Evolutionary conservation across 2,329 filamentous ascomycete species (phyloP), one percentile per base, ranked within the genome.

Genomic region (Aspergillus ochraceoroseus): DNA sequence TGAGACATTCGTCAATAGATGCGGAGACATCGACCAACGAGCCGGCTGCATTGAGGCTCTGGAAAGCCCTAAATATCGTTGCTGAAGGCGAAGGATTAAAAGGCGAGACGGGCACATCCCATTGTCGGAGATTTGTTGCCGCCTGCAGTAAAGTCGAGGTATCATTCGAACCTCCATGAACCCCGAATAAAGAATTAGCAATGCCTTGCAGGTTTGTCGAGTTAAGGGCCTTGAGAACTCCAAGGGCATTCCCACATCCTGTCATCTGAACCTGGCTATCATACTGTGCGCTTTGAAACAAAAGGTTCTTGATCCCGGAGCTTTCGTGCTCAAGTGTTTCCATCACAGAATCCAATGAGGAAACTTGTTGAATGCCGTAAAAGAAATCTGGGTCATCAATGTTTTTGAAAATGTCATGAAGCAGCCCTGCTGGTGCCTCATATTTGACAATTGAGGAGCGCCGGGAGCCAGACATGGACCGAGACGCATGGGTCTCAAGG

Each of bases 341-440:
- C 43, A 96, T 71, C 1, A 96, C 83, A 7, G 83, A 87, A 11
- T 77, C 72, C 11, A 98, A 67, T 42, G 81, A 88, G 5, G 87
- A 77, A 27, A 79, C 78, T 62, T 94, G 85, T 28, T 86, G 79
- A 5, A 95, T 75, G 3, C 92, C 94, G 58, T 98, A 98, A 62
- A 94, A 98, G 0, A 88, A 83, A 62, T 99, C 92, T 1, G 89
- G 90, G 56, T 99, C 94, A 57, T 95, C 89, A 32, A 98, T 85
- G 46, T 87, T 90, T 58, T 87, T 84, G 61, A 92, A 98, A 2
- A 98, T 89, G 1, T 77, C 72, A 30, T 95, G 73, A 8, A 96
- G 70, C 1, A 94, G 72, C 19, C 85, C 79, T 3, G 77, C 74
- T 5, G 85, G 76, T 17, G 80, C 68, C 32, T 71, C 59, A 50